A percentile compares a stretch with the other conserved stretches of the same genome.
These are phyloP conservation scores for Jatropha curcas DNA, from an alignment of 345 rosid genomes.

Conservation along the genomic window DNA sequence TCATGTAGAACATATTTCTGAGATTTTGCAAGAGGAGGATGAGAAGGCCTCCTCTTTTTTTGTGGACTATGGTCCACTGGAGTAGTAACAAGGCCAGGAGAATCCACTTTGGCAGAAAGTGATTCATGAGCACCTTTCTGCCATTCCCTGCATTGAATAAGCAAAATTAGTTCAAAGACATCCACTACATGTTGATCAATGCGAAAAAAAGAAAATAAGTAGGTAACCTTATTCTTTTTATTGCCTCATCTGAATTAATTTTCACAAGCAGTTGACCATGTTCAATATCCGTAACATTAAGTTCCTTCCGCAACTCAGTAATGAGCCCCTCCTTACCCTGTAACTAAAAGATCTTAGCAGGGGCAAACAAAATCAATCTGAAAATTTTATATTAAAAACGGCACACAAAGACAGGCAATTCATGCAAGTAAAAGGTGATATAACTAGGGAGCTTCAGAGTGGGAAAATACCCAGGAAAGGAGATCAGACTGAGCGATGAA, in stretches of 20 bases:
- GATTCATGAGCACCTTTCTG: conserved; percentile 22
- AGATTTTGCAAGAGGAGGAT: conserved; percentile 17
- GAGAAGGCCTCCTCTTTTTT: conserved; percentile 18
- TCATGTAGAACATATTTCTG: conserved; percentile 7
- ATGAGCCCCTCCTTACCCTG: conserved; percentile 39
- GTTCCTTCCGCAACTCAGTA: conserved; percentile 35
- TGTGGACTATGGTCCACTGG: conserved; percentile 3
- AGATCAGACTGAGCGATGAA: conserved; percentile 40
- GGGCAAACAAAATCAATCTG: not conserved
- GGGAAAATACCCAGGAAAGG: conserved; percentile 37
- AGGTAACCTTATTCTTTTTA: conserved; percentile 36
- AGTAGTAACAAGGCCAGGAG: conserved; percentile 6
- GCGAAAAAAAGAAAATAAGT: conserved; percentile 1
- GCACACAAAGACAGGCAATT: not conserved
- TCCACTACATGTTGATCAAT: not conserved
- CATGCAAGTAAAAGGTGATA: not conserved
- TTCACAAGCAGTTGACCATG: conserved; percentile 34
- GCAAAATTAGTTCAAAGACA: not conserved
- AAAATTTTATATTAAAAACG: not conserved
- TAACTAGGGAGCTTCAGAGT: not conserved
- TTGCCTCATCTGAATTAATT: conserved; percentile 27
- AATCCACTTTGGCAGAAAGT: conserved; percentile 1
- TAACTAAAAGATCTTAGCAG: not conserved
- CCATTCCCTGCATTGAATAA: conserved; percentile 29
- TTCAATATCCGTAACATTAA: conserved; percentile 34